A percentile compares a stretch with the other conserved stretches of the same genome.
Evolutionary conservation across 805 yeast genomes (phyloP).

Genomic region (Sugiyamaella floridensis): DNA sequence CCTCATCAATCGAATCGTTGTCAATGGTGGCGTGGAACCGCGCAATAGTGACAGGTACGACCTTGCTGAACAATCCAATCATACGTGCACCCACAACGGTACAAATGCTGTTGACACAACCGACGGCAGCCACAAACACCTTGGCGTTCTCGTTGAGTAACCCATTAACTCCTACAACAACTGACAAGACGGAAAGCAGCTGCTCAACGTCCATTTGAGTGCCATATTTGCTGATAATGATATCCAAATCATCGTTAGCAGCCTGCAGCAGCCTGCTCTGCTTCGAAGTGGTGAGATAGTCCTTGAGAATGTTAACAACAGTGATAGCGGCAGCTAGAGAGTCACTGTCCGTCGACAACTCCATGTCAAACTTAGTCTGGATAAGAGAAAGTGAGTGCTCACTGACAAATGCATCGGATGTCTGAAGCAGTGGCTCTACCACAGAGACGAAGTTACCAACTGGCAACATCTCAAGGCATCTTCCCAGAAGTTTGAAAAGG

Average conservation of each 20-base stretch:
- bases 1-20: constrained; percentile 25
- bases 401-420: constrained; percentile 44
- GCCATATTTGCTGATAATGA: constrained; percentile 59
- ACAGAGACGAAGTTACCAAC: constrained; percentile 64
- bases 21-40: constrained; percentile 43
- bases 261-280: constrained; percentile 53
- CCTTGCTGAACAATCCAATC: constrained; percentile 77
- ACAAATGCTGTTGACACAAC: constrained; percentile 62
- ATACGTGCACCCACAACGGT: constrained; percentile 76
- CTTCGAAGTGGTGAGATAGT: constrained; percentile 13
- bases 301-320: constrained; percentile 19
- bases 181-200: constrained; percentile 43
- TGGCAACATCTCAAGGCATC: constrained; percentile 65
- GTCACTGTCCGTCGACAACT: constrained; percentile 44
- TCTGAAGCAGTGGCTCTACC: constrained; percentile 37
- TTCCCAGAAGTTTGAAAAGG: constrained; percentile 52
- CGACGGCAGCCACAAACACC: constrained; percentile 63
- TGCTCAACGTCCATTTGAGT: constrained; percentile 34
- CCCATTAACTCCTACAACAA: constrained; percentile 48
- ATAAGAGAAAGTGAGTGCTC: constrained; percentile 58
- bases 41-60: constrained; percentile 65
- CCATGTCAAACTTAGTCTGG: constrained; percentile 62
- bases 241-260: constrained; percentile 59
- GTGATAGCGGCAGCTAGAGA: constrained; percentile 46
- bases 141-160: constrained; percentile 51